Conservation (phyloP, 108 stramenopile species). For the Chaetoceros tenuissimus region DNA sequence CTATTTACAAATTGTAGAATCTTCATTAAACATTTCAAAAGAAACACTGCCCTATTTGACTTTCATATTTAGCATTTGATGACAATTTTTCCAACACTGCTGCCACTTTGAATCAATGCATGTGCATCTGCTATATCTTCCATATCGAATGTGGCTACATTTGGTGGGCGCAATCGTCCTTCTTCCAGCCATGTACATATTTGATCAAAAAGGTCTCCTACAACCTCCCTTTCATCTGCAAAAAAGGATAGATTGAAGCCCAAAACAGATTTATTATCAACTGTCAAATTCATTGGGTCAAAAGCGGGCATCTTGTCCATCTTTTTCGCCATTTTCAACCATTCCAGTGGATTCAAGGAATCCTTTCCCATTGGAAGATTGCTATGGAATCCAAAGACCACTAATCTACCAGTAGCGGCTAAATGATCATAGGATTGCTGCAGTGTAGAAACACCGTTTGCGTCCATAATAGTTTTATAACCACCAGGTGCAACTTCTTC, state of each 20-base stretch:
- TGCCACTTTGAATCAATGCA: conserved; percentile 68
- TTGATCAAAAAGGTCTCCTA: conserved; percentile 65
- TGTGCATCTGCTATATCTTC: conserved; percentile 60
- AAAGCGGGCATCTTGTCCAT: conserved; percentile 65
- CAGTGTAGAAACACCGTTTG: conserved; percentile 79
- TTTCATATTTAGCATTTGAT: conserved; percentile 21
- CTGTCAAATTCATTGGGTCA: conserved; percentile 77
- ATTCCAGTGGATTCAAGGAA: conserved; percentile 61
- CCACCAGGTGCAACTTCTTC: conserved; percentile 8
- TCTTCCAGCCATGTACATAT: conserved; percentile 51
- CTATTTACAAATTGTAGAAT: too few relatives aligned
- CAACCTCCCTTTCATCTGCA: conserved; percentile 62
- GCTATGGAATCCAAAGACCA: conserved; percentile 86
- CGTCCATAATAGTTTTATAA: conserved; percentile 71
- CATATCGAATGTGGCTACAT: conserved; percentile 53
- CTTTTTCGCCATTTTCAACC: conserved; percentile 66
- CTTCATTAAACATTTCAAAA: too few relatives aligned
- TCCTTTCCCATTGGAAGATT: conserved; percentile 70
- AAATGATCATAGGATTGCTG: conserved; percentile 74
- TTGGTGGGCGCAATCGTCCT: conserved; percentile 40
- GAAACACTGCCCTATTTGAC: too few relatives aligned
- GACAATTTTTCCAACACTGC: conserved; percentile 78
- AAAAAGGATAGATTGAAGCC: conserved; percentile 88
- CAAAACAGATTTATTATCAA: conserved; percentile 57
- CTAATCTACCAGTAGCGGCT: conserved; percentile 60